A percentile compares a stretch with the other conserved stretches of the same genome.
Evolutionary conservation across 257 asterid genomes (phyloP).

Genomic region (Solanum clarkiae): DNA sequence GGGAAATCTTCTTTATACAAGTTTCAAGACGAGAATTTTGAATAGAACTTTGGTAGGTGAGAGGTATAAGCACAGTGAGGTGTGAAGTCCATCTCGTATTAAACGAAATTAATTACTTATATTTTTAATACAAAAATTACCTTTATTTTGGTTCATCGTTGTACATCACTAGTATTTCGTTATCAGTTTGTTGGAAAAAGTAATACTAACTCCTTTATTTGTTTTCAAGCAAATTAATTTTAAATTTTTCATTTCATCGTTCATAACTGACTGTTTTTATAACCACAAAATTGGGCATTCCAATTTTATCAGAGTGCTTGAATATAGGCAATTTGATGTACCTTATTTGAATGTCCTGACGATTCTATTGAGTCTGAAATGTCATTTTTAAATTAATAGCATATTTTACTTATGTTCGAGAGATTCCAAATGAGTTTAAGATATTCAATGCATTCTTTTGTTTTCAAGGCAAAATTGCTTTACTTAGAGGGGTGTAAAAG

Average conservation of each 20-base stretch:
- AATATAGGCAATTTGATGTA: neutral
- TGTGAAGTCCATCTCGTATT: neutral
- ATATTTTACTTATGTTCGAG: no score
- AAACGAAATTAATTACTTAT: neutral
- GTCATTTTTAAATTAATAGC: no score
- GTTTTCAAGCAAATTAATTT: neutral
- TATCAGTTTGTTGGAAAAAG: neutral
- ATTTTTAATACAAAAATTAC: neutral
- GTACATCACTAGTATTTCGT: neutral
- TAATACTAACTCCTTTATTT: neutral
- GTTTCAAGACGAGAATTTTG: neutral
- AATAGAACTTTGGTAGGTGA: neutral
- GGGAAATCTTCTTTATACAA: neutral
- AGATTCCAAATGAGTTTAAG: no score
- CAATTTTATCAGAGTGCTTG: neutral
- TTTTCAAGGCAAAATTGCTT: neutral
- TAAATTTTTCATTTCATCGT: neutral
- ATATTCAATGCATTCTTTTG: no score
- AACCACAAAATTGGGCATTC: neutral
- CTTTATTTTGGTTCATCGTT: neutral
- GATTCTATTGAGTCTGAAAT: no score
- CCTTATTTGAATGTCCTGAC: no score
- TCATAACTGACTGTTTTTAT: neutral
- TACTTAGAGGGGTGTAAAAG: neutral
- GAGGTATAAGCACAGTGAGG: neutral